Evolutionary conservation across 2,329 filamentous ascomycete genomes (phyloP).

Genomic region (Penicillium concentricum): DNA sequence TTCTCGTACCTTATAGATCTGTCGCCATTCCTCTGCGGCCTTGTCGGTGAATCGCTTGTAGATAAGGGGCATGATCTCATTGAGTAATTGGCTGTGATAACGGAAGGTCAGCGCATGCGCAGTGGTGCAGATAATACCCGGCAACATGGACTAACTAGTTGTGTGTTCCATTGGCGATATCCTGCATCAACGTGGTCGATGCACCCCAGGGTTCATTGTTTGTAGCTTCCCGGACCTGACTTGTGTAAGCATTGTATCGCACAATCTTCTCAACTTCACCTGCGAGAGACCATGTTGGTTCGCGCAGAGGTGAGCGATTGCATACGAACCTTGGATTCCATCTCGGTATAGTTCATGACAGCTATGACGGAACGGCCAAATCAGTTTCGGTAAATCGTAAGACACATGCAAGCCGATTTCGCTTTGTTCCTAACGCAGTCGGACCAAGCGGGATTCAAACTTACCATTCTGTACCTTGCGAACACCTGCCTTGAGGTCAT

Average conservation of each 20-base stretch:
- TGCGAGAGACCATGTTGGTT: neutral
- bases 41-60: conserved; percentile 99
- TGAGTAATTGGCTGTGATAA: conserved; percentile 77
- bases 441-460: conserved; percentile 22
- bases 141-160: conserved; percentile 72
- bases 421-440: neutral
- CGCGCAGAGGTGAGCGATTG: conserved; percentile 14
- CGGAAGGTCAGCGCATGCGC: conserved; percentile 13
- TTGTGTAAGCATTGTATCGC: conserved; percentile 20
- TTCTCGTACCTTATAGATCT: conserved; percentile 84
- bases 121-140: neutral
- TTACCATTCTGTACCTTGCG: conserved; percentile 96
- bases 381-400: conserved; percentile 8
- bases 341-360: conserved; percentile 97
- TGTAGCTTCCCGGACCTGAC: conserved; percentile 88
- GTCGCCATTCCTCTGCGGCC: conserved; percentile 95
- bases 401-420: conserved; percentile 1
- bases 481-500: conserved; percentile 92
- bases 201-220: conserved; percentile 99
- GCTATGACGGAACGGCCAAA: conserved; percentile 53
- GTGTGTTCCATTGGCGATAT: conserved; percentile 96
- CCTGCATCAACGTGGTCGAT: conserved; percentile 84
- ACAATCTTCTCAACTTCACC: neutral
- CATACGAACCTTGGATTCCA: conserved; percentile 66
- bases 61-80: conserved; percentile 99